Base-by-base conservation (phyloP, 1,139 yeast genomes). In the Taphrina pruni region DNA sequence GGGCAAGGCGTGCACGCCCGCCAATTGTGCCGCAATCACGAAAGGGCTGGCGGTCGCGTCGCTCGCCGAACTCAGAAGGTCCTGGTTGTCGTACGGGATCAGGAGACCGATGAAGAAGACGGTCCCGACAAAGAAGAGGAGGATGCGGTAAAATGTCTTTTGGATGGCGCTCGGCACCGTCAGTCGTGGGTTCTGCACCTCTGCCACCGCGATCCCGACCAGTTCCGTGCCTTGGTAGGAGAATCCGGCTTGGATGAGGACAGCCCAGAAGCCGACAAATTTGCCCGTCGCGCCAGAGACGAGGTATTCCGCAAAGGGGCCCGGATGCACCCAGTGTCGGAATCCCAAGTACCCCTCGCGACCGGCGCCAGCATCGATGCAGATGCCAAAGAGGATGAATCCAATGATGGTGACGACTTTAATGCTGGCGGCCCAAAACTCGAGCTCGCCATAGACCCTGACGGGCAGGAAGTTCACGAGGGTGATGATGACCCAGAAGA, bases 161-260 rank as follows among this genome's bases (percentile, higher is more conserved):
- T 88, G 86, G 75, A 91, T 89, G 48, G 97, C 97, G 71, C 84
- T 83, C 71, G 97, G 97, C 65, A 93, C 90, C 14, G 95, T 84
- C 74, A 84, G 86, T 77, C 89, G 83, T 70, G 97, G 97, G 79
- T 90, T 89, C 65, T 85, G 83, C 65, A 94, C 85, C 80, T 93
- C 97, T 77, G 97, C 96, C 21, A 95, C 94, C 6, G 96, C 87
- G 70, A 93, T 85, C 74, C 96, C 97, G 41, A 90, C 89, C 74
- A 90, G 84, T 79, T 93, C 97, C 71, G 93, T 88, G 39, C 95
- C 97, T 17, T 84, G 82, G 65, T 87, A 75, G 6, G 86, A 89
- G 87, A 43, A 83, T 77, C 11, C 89, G 86, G 64, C 90, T 77
- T 85, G 12, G 87, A 90, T 76, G 88, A 87, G 2, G 89, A 87